A percentile compares a stretch with the other conserved stretches of the same genome.
These are phyloP conservation scores for Fusarium sterilihyphosum DNA, from an alignment of 2,329 filamentous ascomycete species.

Conservation along the genomic window DNA sequence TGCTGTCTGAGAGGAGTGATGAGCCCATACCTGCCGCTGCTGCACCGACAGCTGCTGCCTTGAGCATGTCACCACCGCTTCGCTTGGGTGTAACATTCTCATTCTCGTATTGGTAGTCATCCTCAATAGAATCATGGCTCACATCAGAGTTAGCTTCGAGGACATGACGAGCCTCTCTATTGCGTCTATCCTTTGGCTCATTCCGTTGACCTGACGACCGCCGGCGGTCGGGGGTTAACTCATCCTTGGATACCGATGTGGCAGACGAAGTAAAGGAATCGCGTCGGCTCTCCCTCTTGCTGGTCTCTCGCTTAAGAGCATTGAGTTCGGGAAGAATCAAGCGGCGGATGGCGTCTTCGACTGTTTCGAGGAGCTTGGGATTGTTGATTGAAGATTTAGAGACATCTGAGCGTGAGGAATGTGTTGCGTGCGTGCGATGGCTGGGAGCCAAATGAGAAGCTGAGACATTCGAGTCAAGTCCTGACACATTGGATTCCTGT, in stretches of 20 bases:
- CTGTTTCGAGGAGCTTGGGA: constrained; percentile 87
- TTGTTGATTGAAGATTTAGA: constrained; percentile 87
- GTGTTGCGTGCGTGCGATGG: constrained; percentile 65
- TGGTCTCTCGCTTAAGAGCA: constrained; percentile 89
- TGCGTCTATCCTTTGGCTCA: constrained; percentile 57
- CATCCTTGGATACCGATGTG: constrained; percentile 64
- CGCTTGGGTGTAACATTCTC: constrained; percentile 58
- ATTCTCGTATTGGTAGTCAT: constrained; percentile 49
- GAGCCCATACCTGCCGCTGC: constrained; percentile 52
- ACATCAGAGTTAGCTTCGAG: constrained; percentile 60
- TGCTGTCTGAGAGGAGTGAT: constrained; percentile 50
- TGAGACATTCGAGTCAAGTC: constrained; percentile 63
- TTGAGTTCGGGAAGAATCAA: constrained; percentile 92
- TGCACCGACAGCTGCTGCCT: constrained; percentile 57
- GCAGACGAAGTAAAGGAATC: constrained; percentile 70
- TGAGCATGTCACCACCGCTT: constrained; percentile 55
- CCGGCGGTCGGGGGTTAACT: constrained; percentile 67
- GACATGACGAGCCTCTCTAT: constrained; percentile 66
- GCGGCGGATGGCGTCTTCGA: constrained; percentile 91
- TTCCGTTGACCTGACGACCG: constrained; percentile 68
- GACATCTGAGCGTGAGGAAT: constrained; percentile 60
- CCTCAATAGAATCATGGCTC: constrained; percentile 59
- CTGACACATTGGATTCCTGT: constrained; percentile 64
- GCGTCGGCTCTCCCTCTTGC: constrained; percentile 75
- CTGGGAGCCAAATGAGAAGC: constrained; percentile 64